phyloP scores from a whole-genome alignment of 306 rosid genomes.

The apple (Malus domestica) region DNA sequence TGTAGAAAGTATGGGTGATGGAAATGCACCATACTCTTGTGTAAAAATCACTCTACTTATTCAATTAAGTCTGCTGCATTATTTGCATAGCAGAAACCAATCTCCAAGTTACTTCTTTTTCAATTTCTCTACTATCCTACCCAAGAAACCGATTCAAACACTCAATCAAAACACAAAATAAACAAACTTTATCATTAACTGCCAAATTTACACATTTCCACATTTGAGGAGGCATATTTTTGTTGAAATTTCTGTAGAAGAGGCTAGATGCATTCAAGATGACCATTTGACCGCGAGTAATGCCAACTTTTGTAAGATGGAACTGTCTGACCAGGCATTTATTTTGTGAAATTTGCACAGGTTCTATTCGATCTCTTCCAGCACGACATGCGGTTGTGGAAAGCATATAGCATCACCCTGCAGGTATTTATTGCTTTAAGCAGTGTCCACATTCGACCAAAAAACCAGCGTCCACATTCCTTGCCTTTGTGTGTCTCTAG shows the following conservation, averaged over 20 bases:
- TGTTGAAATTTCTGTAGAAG: not conserved
- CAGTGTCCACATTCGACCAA: not conserved
- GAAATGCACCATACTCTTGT: no score
- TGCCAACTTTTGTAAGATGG: not conserved
- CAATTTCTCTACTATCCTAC: no score
- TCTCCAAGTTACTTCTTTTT: no score
- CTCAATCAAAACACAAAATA: no score
- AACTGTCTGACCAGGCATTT: not conserved
- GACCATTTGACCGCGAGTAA: not conserved
- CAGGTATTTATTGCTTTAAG: slow-evolving; percentile 44
- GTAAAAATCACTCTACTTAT: no score
- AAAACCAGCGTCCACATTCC: not conserved
- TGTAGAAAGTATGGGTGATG: no score
- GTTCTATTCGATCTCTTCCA: slow-evolving; percentile 83
- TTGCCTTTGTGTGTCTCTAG: not conserved
- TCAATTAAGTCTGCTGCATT: no score
- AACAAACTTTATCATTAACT: no score
- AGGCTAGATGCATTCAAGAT: not conserved
- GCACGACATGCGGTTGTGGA: slow-evolving; percentile 75
- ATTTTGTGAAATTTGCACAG: slow-evolving; percentile 25
- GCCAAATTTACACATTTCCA: not conserved
- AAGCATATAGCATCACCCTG: slow-evolving; percentile 68
- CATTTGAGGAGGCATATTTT: not conserved
- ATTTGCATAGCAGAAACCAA: no score
- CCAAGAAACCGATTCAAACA: no score